These are phyloP conservation scores for Stereocaulon alpinum DNA, from an alignment of 495 filamentous ascomycete genomes.

Conservation along the genomic window DNA sequence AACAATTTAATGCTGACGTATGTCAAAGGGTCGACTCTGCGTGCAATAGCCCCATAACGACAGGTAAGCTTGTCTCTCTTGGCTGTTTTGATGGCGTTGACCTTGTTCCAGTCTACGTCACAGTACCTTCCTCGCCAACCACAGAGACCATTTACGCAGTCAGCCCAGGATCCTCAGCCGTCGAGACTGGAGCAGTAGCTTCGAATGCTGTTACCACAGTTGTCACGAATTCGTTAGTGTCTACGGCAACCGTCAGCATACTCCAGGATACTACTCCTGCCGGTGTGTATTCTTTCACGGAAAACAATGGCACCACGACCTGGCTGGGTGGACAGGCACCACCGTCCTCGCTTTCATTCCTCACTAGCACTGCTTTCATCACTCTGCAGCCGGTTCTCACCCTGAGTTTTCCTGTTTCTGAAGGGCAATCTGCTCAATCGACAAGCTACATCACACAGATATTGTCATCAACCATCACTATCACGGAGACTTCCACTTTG, in stretches of 20 bases:
- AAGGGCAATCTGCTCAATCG: not conserved
- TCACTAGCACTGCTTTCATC: slow-evolving; percentile 10
- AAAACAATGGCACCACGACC: slow-evolving; percentile 14
- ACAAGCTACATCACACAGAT: slow-evolving; percentile 4
- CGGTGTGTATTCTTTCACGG: slow-evolving; percentile 14
- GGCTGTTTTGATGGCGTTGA: not conserved
- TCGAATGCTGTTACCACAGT: slow-evolving; percentile 4
- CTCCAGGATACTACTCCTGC: slow-evolving; percentile 2
- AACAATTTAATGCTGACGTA: not conserved
- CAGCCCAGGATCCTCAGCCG: not conserved
- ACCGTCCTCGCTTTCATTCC: not conserved
- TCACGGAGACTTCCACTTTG: slow-evolving; percentile 5
- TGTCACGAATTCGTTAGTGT: slow-evolving; percentile 7
- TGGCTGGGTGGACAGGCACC: slow-evolving; percentile 16
- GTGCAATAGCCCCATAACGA: slow-evolving; percentile 7
- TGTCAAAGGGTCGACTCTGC: not conserved
- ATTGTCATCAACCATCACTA: slow-evolving; percentile 1
- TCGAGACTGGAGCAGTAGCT: slow-evolving; percentile 7
- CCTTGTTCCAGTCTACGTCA: not conserved
- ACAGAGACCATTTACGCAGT: slow-evolving; percentile 15
- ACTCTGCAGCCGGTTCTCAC: slow-evolving; percentile 5
- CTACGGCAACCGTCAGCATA: slow-evolving; percentile 9
- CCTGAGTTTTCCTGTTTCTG: not conserved
- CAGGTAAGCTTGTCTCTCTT: not conserved
- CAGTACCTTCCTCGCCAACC: slow-evolving; percentile 5